Conservation (phyloP, 2,329 filamentous ascomycete species). For the Fusarium concolor region DNA sequence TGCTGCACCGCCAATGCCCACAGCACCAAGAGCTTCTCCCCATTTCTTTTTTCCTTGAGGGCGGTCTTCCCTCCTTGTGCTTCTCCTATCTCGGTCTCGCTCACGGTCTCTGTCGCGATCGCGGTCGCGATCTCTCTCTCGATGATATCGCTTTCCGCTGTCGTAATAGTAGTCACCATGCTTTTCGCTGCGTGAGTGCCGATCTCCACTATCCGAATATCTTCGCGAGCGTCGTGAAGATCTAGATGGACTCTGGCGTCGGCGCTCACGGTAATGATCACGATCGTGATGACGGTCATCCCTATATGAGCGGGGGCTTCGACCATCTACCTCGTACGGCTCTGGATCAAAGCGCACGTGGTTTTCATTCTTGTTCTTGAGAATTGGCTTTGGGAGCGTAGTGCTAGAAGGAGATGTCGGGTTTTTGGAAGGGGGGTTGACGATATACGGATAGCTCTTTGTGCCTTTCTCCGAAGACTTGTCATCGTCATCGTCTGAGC, state of each 20-base stretch:
- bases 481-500: constrained; percentile 51
- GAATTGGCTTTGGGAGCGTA: constrained; percentile 65
- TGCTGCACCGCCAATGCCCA: constrained; percentile 70
- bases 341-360: constrained; percentile 66
- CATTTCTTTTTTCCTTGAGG: constrained; percentile 58
- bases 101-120: constrained; percentile 28
- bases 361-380: constrained; percentile 70
- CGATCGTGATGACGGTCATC: constrained; percentile 51
- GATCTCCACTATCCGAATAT: constrained; percentile 46
- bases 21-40: constrained; percentile 67
- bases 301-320: constrained; percentile 46
- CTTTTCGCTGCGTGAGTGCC: constrained; percentile 45
- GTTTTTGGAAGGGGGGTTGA: constrained; percentile 50
- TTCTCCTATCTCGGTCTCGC: constrained; percentile 54
- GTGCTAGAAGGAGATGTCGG: constrained; percentile 53
- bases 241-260: constrained; percentile 24
- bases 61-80: constrained; percentile 54
- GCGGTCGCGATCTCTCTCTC: constrained; percentile 52
- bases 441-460: constrained; percentile 53
- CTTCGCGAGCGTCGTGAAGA: constrained; percentile 42
- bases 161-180: constrained; percentile 53
- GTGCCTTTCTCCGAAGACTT: constrained; percentile 47
- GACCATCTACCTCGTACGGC: constrained; percentile 57
- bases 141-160: constrained; percentile 52
- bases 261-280: constrained; percentile 42